A percentile compares a stretch with the other conserved stretches of the same genome.
Evolutionary conservation across 257 asterid genomes (phyloP).

Genomic region (Jacaranda copaia): DNA sequence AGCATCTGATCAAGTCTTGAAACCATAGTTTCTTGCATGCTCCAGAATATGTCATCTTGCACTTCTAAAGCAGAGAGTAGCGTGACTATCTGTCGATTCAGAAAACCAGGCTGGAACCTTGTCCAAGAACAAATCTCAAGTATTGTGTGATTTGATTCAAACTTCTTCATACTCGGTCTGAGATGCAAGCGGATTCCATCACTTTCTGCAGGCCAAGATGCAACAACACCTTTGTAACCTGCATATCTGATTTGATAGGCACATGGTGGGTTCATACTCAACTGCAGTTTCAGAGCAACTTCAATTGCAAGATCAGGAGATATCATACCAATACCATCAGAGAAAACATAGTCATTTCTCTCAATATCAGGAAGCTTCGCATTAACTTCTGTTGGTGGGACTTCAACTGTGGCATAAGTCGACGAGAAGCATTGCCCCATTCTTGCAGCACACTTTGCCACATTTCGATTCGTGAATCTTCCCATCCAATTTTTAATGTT

Average conservation of each 20-base stretch:
- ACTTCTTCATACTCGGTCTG: conserved; percentile 80
- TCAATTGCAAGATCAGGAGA: conserved; percentile 71
- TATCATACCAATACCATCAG: conserved; percentile 91
- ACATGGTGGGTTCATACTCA: conserved; percentile 64
- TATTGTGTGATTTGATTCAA: conserved; percentile 71
- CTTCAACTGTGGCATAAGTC: conserved; percentile 89
- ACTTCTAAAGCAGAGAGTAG: conserved; percentile 87
- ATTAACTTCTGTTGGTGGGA: conserved; percentile 53
- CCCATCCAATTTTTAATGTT: conserved; percentile 89
- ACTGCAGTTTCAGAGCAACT: conserved; percentile 78
- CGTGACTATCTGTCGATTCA: conserved; percentile 85
- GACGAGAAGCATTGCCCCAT: conserved; percentile 98
- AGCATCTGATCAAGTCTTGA: conserved; percentile 68
- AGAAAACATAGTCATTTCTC: conserved; percentile 72
- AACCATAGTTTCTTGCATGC: conserved; percentile 82
- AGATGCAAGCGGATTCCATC: conserved; percentile 56
- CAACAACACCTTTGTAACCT: conserved; percentile 90
- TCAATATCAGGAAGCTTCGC: conserved; percentile 54
- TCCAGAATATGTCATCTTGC: conserved; percentile 64
- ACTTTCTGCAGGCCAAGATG: conserved; percentile 70
- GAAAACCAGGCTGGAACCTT: conserved; percentile 85
- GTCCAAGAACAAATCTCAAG: conserved; percentile 98
- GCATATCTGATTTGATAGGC: conserved; percentile 94
- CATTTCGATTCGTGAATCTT: conserved; percentile 57
- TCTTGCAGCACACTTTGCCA: conserved; percentile 94